These are phyloP conservation scores for Suhomyces bribrorum DNA, from an alignment of 1,139 yeast genomes.

Conservation along the genomic window DNA sequence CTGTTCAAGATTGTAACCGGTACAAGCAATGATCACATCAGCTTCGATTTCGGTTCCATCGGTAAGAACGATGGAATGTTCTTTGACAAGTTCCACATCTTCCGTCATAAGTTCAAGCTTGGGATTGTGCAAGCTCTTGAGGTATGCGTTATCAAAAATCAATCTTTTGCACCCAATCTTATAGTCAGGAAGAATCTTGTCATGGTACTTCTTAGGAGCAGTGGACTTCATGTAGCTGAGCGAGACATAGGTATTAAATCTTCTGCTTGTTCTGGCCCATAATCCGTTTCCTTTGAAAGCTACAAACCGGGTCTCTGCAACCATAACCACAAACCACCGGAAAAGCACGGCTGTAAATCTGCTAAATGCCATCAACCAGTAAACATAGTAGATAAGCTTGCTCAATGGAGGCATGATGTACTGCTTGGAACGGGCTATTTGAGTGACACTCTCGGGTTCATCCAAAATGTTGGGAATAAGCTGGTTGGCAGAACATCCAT, in stretches of 20 bases:
- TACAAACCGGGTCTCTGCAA: constrained; percentile 40
- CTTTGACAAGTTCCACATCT: constrained; percentile 30
- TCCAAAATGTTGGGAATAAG: constrained; percentile 30
- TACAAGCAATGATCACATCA: constrained; percentile 48
- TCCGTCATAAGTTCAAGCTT: constrained; percentile 29
- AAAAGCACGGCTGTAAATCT: constrained; percentile 30
- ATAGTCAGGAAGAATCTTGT: constrained; percentile 37
- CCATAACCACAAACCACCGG: constrained; percentile 29
- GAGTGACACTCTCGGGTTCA: constrained; percentile 33
- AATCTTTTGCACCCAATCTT: constrained; percentile 48
- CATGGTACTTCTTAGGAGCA: constrained; percentile 39
- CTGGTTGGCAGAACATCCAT: constrained; percentile 29
- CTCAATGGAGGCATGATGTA: constrained; percentile 46
- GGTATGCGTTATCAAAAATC: constrained; percentile 40
- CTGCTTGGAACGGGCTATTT: constrained; percentile 40
- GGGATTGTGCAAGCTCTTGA: constrained; percentile 36
- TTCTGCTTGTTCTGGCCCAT: constrained; percentile 30
- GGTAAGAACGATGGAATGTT: constrained; percentile 31
- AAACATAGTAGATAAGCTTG: constrained; percentile 19
- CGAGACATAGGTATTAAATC: constrained; percentile 23
- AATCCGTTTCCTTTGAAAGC: constrained; percentile 35
- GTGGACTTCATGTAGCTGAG: constrained; percentile 30
- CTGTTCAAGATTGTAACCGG: constrained; percentile 36
- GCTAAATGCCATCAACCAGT: constrained; percentile 27
- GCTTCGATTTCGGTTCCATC: constrained; percentile 34